Evolutionary conservation across 73 alveolate genomes (phyloP).

Genomic region (Effrenium voratum): DNA sequence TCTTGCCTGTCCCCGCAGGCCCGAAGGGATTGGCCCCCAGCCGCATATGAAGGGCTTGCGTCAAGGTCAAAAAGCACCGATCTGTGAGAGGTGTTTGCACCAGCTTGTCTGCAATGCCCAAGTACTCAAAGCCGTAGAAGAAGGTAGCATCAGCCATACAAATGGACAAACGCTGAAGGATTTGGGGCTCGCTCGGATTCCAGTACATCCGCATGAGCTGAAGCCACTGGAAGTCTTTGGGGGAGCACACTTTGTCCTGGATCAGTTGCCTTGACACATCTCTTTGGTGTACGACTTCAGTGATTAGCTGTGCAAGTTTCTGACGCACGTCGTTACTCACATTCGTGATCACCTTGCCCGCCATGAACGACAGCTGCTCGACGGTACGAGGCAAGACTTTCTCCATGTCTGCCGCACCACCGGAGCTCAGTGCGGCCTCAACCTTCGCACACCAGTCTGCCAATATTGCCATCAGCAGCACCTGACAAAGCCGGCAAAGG

Average conservation of each 20-base stretch:
- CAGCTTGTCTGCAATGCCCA: constrained; percentile 95
- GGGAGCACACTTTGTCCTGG: constrained; percentile 94
- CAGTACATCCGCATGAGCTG: constrained; percentile 99
- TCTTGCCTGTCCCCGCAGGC: constrained; percentile 99
- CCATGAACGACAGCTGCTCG: constrained; percentile 95
- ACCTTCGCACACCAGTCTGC: constrained; percentile 97
- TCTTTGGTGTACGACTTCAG: constrained; percentile 99
- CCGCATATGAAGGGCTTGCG: constrained; percentile 98
- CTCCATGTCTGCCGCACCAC: constrained; percentile 98
- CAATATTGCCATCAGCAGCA: constrained; percentile 97
- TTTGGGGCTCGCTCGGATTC: constrained; percentile 96
- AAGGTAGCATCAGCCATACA: constrained; percentile 99
- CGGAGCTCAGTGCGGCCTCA: constrained; percentile 97
- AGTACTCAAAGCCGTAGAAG: constrained; percentile 99
- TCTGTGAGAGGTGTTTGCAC: constrained; percentile 99
- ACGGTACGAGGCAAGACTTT: constrained; percentile 97
- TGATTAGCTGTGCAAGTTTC: constrained; percentile 98
- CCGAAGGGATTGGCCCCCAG: constrained; percentile 99
- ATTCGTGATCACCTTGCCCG: constrained; percentile 99
- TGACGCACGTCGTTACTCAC: constrained; percentile 98
- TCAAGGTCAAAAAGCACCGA: constrained; percentile 98
- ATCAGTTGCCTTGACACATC: constrained; percentile 98
- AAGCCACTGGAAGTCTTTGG: constrained; percentile 99
- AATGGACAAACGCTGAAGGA: constrained; percentile 97
- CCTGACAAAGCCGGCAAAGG: constrained; percentile 96